Conservation (phyloP, 2,329 filamentous ascomycete species). For the Paraconiothyrium sp. region DNA sequence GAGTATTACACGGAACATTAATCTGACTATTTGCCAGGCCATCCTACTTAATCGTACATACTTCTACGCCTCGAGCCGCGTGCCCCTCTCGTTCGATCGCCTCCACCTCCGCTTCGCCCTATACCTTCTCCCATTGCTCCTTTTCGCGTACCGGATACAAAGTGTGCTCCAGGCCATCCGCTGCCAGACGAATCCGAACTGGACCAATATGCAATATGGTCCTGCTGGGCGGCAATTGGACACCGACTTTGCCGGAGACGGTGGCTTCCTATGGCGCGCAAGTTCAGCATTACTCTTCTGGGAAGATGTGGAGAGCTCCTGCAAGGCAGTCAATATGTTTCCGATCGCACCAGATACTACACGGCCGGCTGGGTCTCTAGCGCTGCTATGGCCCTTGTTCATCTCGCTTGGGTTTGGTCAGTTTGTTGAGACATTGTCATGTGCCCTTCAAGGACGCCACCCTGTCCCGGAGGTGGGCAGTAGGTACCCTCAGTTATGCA, state of each 20-base stretch:
- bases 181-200: slow-evolving; percentile 76
- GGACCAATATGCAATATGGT: slow-evolving; percentile 58
- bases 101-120: slow-evolving; percentile 55
- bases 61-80: slow-evolving; percentile 89
- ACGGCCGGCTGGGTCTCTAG: slow-evolving; percentile 78
- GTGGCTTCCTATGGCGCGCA: slow-evolving; percentile 74
- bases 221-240: slow-evolving; percentile 52
- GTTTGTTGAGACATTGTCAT: slow-evolving; percentile 87
- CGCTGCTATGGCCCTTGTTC: slow-evolving; percentile 78
- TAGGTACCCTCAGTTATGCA: background rate
- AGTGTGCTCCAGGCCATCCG: slow-evolving; percentile 83
- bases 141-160: slow-evolving; percentile 67
- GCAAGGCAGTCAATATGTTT: slow-evolving; percentile 76
- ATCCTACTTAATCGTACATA: slow-evolving; percentile 90
- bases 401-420: slow-evolving; percentile 76
- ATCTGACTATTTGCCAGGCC: slow-evolving; percentile 60
- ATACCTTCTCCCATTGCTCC: slow-evolving; percentile 42
- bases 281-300: slow-evolving; percentile 78
- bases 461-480: slow-evolving; percentile 85
- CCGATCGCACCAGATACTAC: slow-evolving; percentile 61
- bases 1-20: background rate
- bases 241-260: slow-evolving; percentile 65
- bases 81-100: slow-evolving; percentile 80
- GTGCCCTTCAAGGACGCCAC: slow-evolving; percentile 83
- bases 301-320: slow-evolving; percentile 78